Percentiles rank a stretch among this genome's conserved stretches.
These are phyloP conservation scores for Draba incana DNA, from an alignment of 345 rosid genomes.

Conservation along the genomic window DNA sequence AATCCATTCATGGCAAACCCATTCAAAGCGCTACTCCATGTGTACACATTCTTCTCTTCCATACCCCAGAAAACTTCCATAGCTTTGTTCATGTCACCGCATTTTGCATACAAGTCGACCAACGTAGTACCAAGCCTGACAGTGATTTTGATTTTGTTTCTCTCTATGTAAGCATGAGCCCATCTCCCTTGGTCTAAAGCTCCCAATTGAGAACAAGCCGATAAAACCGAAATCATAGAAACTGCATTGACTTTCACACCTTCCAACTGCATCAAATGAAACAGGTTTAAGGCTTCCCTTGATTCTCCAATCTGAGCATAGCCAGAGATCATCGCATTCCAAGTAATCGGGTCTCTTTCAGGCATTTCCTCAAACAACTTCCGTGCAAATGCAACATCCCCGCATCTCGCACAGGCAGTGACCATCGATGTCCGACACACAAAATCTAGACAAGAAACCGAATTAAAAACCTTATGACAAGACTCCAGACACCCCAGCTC, in stretches of 20 bases:
- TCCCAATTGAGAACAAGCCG: slow-evolving; percentile 65
- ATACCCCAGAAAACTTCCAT: slow-evolving; percentile 59
- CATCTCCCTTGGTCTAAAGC: slow-evolving; percentile 68
- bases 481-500: slow-evolving; percentile 52
- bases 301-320: slow-evolving; percentile 56
- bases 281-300: slow-evolving; percentile 52
- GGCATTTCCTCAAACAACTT: slow-evolving; percentile 64
- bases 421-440: slow-evolving; percentile 67
- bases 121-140: slow-evolving; percentile 60
- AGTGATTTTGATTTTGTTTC: slow-evolving; percentile 50
- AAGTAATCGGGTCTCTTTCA: slow-evolving; percentile 52
- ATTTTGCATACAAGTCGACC: slow-evolving; percentile 66
- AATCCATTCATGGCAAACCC: slow-evolving; percentile 66
- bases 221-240: slow-evolving; percentile 60
- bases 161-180: slow-evolving; percentile 61
- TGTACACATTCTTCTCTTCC: slow-evolving; percentile 61
- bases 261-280: slow-evolving; percentile 64
- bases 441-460: slow-evolving; percentile 52
- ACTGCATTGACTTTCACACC: slow-evolving; percentile 59
- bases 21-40: slow-evolving; percentile 64
- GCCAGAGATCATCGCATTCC: slow-evolving; percentile 70
- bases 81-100: slow-evolving; percentile 57
- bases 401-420: slow-evolving; percentile 65
- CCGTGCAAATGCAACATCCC: slow-evolving; percentile 50
- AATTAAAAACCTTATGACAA: slow-evolving; percentile 49